phyloP scores from a whole-genome alignment of 2,329 filamentous ascomycete genomes.

The Coniochaeta prunicola region DNA sequence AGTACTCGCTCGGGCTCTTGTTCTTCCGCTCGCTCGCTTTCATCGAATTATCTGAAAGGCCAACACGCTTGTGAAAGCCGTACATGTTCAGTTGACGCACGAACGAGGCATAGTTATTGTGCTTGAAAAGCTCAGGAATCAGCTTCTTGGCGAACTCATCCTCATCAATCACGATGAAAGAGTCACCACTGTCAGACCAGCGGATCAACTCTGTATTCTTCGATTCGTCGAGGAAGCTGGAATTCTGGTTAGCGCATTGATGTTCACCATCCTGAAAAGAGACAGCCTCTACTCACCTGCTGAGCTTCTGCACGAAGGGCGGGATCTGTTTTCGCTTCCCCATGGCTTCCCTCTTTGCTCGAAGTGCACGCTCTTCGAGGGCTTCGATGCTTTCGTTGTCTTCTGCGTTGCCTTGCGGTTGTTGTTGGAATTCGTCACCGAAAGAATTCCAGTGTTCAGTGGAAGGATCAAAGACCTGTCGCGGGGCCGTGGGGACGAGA shows the following conservation, averaged over 20 bases:
- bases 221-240: slow-evolving; percentile 83
- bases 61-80: slow-evolving; percentile 93
- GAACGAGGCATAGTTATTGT: slow-evolving; percentile 97
- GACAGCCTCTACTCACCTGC: slow-evolving; percentile 61
- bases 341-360: slow-evolving; percentile 81
- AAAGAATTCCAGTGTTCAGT: slow-evolving; percentile 30
- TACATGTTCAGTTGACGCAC: slow-evolving; percentile 96
- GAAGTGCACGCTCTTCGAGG: slow-evolving; percentile 69
- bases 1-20: slow-evolving; percentile 97
- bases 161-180: slow-evolving; percentile 93
- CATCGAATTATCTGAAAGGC: slow-evolving; percentile 94
- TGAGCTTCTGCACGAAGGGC: slow-evolving; percentile 94
- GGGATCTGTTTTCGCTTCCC: slow-evolving; percentile 92
- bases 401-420: slow-evolving; percentile 29
- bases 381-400: slow-evolving; percentile 69
- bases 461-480: slow-evolving; percentile 17
- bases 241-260: slow-evolving; percentile 11
- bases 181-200: slow-evolving; percentile 95
- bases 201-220: slow-evolving; percentile 93
- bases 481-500: slow-evolving; percentile 35
- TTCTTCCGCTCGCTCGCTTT: slow-evolving; percentile 94
- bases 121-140: slow-evolving; percentile 96
- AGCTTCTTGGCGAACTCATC: slow-evolving; percentile 97
- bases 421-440: slow-evolving; percentile 32
- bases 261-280: not conserved